Conservation (phyloP, 2,329 filamentous ascomycete species). For the Calonectria honghensis region DNA sequence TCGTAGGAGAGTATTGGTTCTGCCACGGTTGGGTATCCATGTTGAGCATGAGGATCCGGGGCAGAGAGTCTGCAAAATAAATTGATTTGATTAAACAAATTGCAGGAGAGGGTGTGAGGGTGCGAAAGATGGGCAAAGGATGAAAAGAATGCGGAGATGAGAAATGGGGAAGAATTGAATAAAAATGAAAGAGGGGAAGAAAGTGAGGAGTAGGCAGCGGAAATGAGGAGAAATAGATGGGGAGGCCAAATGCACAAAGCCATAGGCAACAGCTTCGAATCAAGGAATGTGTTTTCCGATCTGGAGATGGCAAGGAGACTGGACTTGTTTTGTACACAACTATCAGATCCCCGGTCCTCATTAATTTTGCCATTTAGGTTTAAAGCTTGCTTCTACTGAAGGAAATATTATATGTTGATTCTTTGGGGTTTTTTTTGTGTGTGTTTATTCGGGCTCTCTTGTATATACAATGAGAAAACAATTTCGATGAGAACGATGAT, state of each 20-base stretch:
- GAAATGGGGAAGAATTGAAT: not conserved
- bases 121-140: not conserved
- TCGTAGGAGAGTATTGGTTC: not conserved
- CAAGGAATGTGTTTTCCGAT: not conserved
- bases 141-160: not conserved
- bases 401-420: too few relatives aligned
- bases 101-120: not conserved
- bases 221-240: not conserved
- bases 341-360: too few relatives aligned
- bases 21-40: constrained; percentile 12
- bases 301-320: not conserved
- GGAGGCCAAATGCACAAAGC: not conserved
- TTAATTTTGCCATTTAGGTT: too few relatives aligned
- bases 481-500: too few relatives aligned
- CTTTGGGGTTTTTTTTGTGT: too few relatives aligned
- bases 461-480: too few relatives aligned
- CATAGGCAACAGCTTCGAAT: not conserved
- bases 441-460: too few relatives aligned
- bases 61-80: not conserved
- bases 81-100: not conserved
- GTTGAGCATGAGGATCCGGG: constrained; percentile 1
- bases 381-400: too few relatives aligned
- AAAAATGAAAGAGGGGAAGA: not conserved
- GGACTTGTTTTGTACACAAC: too few relatives aligned
- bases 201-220: not conserved